A percentile compares a stretch with the other conserved stretches of the same genome.
Conservation (phyloP, 306 rosid species). For the Vicia faba region DNA sequence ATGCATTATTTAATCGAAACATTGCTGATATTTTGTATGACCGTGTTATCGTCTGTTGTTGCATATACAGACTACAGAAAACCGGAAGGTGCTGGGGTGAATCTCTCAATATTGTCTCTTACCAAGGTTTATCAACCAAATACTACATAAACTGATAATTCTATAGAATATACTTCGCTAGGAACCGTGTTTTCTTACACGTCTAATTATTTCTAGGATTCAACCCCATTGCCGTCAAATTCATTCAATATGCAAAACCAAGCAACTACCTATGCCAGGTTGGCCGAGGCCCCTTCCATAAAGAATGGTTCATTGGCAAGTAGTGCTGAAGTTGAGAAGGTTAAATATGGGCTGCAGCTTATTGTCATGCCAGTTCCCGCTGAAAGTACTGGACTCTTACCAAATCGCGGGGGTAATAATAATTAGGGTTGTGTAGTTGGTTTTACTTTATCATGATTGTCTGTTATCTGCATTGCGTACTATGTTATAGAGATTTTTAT, state of each 20-base stretch:
- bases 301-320: conserved; percentile 45
- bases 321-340: conserved; percentile 39
- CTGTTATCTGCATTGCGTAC: background rate
- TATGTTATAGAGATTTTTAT: conserved; percentile 7
- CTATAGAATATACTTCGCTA: background rate
- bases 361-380: conserved; percentile 74
- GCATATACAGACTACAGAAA: conserved; percentile 33
- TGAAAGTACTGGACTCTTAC: conserved; percentile 68
- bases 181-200: conserved; percentile 30
- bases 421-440: conserved; percentile 28
- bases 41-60: conserved; percentile 14
- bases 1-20: background rate
- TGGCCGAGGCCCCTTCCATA: conserved; percentile 65
- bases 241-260: conserved; percentile 62
- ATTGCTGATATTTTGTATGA: conserved; percentile 29
- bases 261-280: conserved; percentile 69
- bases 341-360: conserved; percentile 44
- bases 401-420: conserved; percentile 65
- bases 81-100: conserved; percentile 36
- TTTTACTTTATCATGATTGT: conserved; percentile 12
- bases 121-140: conserved; percentile 37
- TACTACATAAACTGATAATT: conserved; percentile 28
- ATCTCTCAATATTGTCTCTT: conserved; percentile 21
- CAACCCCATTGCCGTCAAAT: conserved; percentile 36
- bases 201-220: conserved; percentile 45